A percentile compares a stretch with the other conserved stretches of the same genome.
Evolutionary conservation across 1,284 basidiomycete species (phyloP).

Genomic region (Hortiboletus rubellus): DNA sequence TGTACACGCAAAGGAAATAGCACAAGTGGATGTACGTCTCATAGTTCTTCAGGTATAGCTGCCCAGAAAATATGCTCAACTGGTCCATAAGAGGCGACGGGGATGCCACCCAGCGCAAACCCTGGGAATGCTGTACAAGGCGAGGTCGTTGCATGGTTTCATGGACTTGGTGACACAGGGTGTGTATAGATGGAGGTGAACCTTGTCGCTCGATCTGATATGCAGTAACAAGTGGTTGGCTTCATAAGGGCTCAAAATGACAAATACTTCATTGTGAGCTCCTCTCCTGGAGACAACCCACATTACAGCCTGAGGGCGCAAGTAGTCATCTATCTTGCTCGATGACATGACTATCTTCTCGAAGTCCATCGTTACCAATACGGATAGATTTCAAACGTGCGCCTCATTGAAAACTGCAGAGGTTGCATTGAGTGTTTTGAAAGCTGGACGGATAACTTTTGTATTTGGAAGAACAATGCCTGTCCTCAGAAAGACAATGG

Average conservation of each 20-base stretch:
- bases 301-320: slow-evolving; percentile 45
- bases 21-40: slow-evolving; percentile 29
- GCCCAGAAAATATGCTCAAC: slow-evolving; percentile 38
- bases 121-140: no score
- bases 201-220: no score
- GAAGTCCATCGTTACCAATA: slow-evolving; percentile 37
- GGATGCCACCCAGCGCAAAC: no score
- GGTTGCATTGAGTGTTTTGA: slow-evolving; percentile 12
- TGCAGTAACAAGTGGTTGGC: no score
- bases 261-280: no score
- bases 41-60: slow-evolving; percentile 27
- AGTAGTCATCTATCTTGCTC: slow-evolving; percentile 29
- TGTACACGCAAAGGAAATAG: no score
- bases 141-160: no score
- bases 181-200: no score
- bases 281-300: slow-evolving; percentile 40
- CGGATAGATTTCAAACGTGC: slow-evolving; percentile 17
- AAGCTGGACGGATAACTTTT: slow-evolving; percentile 6
- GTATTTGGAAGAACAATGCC: slow-evolving; percentile 14
- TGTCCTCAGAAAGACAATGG: slow-evolving; percentile 24
- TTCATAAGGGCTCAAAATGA: no score
- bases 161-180: no score
- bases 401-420: slow-evolving; percentile 2
- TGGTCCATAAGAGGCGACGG: no score
- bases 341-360: not conserved